Base-by-base conservation (phyloP, 257 asterid genomes). In the Buddleja alternifolia region DNA sequence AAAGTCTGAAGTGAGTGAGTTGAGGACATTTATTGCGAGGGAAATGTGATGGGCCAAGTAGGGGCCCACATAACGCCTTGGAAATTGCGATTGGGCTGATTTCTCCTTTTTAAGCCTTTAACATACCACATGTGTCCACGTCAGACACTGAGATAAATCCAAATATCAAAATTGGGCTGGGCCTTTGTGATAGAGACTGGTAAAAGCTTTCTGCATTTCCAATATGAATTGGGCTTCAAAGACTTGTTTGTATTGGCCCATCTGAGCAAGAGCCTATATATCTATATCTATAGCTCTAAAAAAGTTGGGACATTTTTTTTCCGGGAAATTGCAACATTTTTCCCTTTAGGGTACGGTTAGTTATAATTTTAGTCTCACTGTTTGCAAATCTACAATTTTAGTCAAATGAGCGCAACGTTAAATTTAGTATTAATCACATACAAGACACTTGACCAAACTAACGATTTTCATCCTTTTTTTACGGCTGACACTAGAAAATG, bases 21-120 rank as follows among this genome's bases (percentile, higher is more conserved):
- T 42, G 72, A 66, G 63, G 56, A 8, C 81, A 81, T 81, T 81
- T n/a, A 81, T 23, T 81, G 81, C 69, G 83, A 67, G 78, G 82
- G 84, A 76, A 59, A 60, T 4, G 0, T 39, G 50, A 10, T 67
- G 78, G 81, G 75, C 73, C 77, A n/a, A 0, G 8, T 0, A 11
- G 14, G 81, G 71, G 69, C 60, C 75, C 63, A 59, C 25, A 50
- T 60, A 45, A 61, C 56, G 51, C 29, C 78, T 75, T 20, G 74
- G 80, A 50, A 80, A 77, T 76, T 80, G 82, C 51, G 72, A 63
- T 42, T 69, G 63, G 82, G 72, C 73, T 23, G n/a, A 37, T 36
- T 44, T 29, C 3, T 21, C 60, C 15, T 19, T 32, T 11, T 74
- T 36, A 71, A n/a, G 7, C 63, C 34, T 14, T 63, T 14, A 42